phyloP scores from a whole-genome alignment of 2,329 filamentous ascomycete genomes.

The Fusarium marasasianum region DNA sequence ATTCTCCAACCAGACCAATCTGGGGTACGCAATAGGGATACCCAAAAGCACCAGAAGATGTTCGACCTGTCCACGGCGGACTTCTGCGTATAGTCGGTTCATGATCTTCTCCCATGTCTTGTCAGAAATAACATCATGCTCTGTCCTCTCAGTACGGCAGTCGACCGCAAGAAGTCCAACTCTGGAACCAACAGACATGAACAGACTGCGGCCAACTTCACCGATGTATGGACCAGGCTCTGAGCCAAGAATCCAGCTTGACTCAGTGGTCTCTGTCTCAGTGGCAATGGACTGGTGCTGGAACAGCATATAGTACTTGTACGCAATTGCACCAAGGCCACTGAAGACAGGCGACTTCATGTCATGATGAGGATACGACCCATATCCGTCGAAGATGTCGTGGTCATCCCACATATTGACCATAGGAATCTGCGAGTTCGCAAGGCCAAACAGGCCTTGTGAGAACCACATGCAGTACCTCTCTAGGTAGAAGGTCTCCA shows the following conservation, averaged over 20 bases:
- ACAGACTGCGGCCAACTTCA: conserved; percentile 84
- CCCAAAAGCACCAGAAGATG: conserved; percentile 90
- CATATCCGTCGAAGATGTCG: conserved; percentile 90
- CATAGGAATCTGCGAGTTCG: conserved; percentile 95
- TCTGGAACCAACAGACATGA: conserved; percentile 82
- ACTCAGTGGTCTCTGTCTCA: conserved; percentile 84
- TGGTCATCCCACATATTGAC: conserved; percentile 98
- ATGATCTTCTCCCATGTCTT: conserved; percentile 88
- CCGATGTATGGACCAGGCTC: conserved; percentile 89
- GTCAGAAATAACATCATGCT: conserved; percentile 81
- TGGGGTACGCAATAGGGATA: conserved; percentile 83
- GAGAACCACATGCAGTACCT: conserved; percentile 96
- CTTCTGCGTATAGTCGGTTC: conserved; percentile 83
- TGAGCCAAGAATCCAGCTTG: conserved; percentile 88
- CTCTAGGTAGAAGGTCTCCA: conserved; percentile 88
- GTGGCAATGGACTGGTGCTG: conserved; percentile 89
- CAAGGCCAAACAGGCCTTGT: conserved; percentile 91
- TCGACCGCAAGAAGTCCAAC: conserved; percentile 88
- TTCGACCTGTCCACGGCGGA: conserved; percentile 84
- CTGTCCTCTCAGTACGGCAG: conserved; percentile 88
- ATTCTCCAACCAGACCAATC: conserved; percentile 76
- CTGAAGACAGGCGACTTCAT: conserved; percentile 92
- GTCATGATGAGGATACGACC: conserved; percentile 90
- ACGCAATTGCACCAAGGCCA: conserved; percentile 88
- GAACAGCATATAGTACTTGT: conserved; percentile 99